Evolutionary conservation across 2,329 filamentous ascomycete genomes (phyloP).

Genomic region (Alternaria incomplexa): DNA sequence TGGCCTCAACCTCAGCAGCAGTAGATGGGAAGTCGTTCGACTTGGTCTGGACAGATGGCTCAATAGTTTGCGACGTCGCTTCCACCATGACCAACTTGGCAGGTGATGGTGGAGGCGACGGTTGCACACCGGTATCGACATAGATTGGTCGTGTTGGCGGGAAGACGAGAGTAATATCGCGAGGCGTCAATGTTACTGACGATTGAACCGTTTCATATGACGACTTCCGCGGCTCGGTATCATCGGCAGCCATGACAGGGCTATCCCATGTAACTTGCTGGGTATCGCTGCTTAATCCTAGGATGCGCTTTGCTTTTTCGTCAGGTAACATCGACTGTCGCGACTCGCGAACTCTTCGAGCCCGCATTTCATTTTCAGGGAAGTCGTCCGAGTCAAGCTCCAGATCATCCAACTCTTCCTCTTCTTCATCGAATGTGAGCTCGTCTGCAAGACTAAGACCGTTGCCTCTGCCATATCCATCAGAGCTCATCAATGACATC

Average conservation of each 20-base stretch:
- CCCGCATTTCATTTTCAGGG: slow-evolving; percentile 50
- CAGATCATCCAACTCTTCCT: slow-evolving; percentile 58
- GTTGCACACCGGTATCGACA: slow-evolving; percentile 79
- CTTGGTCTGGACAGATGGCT: slow-evolving; percentile 28
- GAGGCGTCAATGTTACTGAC: slow-evolving; percentile 30
- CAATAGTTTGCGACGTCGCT: slow-evolving; percentile 28
- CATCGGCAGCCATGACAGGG: slow-evolving; percentile 20
- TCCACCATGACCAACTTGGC: slow-evolving; percentile 43
- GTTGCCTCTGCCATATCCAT: slow-evolving; percentile 62
- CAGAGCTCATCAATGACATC: slow-evolving; percentile 69
- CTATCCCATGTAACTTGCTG: slow-evolving; percentile 33
- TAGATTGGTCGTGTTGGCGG: slow-evolving; percentile 59
- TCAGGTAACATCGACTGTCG: slow-evolving; percentile 51
- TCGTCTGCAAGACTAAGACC: slow-evolving; percentile 88
- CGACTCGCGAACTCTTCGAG: slow-evolving; percentile 48
- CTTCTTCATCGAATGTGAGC: slow-evolving; percentile 83
- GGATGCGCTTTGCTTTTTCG: slow-evolving; percentile 54
- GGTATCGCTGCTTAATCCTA: slow-evolving; percentile 48
- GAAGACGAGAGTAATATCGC: slow-evolving; percentile 39
- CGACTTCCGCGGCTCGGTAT: slow-evolving; percentile 32
- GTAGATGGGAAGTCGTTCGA: slow-evolving; percentile 23
- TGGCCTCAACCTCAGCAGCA: slow-evolving; percentile 67
- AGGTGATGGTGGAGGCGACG: slow-evolving; percentile 81
- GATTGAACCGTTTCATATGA: slow-evolving; percentile 29
- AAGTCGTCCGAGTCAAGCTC: slow-evolving; percentile 73